Percentiles rank a stretch among this genome's conserved stretches.
phyloP scores from a whole-genome alignment of 768 basidiomycete species.

The Kwoniella mangroviensis region DNA sequence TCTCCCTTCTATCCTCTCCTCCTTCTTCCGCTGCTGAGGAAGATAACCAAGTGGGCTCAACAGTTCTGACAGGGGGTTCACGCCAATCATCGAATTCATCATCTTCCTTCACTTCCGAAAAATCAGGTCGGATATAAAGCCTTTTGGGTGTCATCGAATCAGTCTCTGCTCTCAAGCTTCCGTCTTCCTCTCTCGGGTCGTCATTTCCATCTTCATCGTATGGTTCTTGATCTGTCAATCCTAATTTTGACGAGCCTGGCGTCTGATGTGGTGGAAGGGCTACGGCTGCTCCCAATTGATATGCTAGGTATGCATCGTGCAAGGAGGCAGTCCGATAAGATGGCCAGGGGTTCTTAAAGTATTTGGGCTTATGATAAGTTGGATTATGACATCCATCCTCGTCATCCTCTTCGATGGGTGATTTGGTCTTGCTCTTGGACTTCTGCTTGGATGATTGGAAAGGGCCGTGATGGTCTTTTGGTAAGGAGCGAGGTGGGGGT shows the following conservation, averaged over 20 bases:
- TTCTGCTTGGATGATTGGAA: slow-evolving; percentile 3
- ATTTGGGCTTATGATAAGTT: slow-evolving; percentile 27
- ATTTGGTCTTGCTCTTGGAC: neutral
- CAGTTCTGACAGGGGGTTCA: slow-evolving; percentile 45
- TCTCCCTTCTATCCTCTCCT: slow-evolving; percentile 26
- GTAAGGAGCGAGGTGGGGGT: slow-evolving; percentile 14
- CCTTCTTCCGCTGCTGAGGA: slow-evolving; percentile 1
- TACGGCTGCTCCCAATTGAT: slow-evolving; percentile 51
- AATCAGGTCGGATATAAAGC: slow-evolving; percentile 38
- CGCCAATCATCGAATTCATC: slow-evolving; percentile 52
- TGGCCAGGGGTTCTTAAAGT: slow-evolving; percentile 56
- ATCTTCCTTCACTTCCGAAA: slow-evolving; percentile 32
- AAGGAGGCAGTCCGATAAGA: slow-evolving; percentile 46
- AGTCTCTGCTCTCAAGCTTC: slow-evolving; percentile 7
- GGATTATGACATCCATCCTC: slow-evolving; percentile 4
- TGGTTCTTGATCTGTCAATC: neutral
- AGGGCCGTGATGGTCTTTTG: slow-evolving; percentile 38
- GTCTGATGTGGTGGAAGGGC: slow-evolving; percentile 32
- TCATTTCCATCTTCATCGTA: slow-evolving; percentile 17
- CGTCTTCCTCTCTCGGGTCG: slow-evolving; percentile 21
- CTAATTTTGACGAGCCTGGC: slow-evolving; percentile 13
- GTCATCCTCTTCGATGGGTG: neutral
- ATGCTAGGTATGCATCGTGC: slow-evolving; percentile 47
- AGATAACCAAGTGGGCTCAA: slow-evolving; percentile 33
- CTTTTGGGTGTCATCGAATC: slow-evolving; percentile 18